Evolutionary conservation across 1,284 basidiomycete species (phyloP).

Genomic region (Sanghuangporus baumii): DNA sequence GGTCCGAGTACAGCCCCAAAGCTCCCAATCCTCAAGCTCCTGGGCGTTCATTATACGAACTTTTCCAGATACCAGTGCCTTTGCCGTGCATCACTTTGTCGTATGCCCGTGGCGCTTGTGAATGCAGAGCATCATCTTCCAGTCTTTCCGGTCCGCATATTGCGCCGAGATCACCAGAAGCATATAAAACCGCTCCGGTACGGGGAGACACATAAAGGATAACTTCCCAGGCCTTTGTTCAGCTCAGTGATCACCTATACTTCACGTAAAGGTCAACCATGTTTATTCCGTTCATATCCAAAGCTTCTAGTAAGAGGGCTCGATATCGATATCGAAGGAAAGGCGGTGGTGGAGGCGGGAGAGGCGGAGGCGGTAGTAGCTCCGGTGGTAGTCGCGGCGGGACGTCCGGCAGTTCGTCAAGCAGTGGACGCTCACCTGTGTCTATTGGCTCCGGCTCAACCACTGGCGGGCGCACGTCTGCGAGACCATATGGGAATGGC

Average conservation of each 20-base stretch:
- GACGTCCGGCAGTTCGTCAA: conserved; percentile 22
- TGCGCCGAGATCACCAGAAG: background rate
- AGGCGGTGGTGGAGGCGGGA: conserved; percentile 22
- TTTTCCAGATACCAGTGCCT: too few relatives aligned
- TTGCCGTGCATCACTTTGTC: too few relatives aligned
- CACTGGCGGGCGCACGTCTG: conserved; percentile 5
- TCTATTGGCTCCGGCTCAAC: conserved; percentile 16
- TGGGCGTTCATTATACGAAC: too few relatives aligned
- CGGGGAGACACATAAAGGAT: background rate
- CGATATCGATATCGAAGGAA: background rate
- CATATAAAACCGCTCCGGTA: background rate
- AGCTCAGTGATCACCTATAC: background rate
- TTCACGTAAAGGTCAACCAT: background rate
- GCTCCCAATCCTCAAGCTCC: too few relatives aligned
- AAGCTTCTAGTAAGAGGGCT: background rate
- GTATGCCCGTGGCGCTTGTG: too few relatives aligned
- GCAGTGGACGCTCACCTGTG: conserved; percentile 18
- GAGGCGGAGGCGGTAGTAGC: conserved; percentile 21
- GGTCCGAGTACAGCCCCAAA: too few relatives aligned
- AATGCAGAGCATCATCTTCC: too few relatives aligned
- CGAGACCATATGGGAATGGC: conserved; percentile 33
- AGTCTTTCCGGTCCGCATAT: too few relatives aligned
- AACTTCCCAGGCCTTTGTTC: background rate
- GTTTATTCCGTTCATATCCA: background rate
- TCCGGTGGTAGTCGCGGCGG: conserved; percentile 24